Conservation (phyloP, 371 early-diverging fungal genomes). For the Mortierella polycephala region DNA sequence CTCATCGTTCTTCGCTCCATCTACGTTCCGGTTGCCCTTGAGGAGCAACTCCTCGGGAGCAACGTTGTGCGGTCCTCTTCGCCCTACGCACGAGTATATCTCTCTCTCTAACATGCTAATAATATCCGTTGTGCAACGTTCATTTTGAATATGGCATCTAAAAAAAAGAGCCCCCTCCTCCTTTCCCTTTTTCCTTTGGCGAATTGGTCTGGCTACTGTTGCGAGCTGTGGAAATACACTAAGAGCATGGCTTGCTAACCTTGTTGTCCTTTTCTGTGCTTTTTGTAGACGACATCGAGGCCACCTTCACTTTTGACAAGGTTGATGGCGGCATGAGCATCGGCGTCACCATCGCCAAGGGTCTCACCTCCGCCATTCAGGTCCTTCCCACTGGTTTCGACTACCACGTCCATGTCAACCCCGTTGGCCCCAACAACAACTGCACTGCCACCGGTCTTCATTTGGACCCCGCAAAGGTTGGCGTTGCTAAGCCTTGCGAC, state of each 20-base stretch:
- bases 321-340: constrained; percentile 39
- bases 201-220: too few species aligned
- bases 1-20: background rate
- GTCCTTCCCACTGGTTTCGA: constrained; percentile 34
- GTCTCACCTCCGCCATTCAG: constrained; percentile 23
- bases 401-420: constrained; percentile 61
- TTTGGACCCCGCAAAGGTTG: constrained; percentile 57
- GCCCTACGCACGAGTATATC: too few species aligned
- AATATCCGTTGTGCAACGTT: constrained; percentile 11
- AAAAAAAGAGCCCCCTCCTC: too few species aligned
- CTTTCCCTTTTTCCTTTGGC: background rate
- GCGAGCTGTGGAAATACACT: too few species aligned
- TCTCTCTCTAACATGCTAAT: background rate
- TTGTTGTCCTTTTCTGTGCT: background rate
- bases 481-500: constrained; percentile 43
- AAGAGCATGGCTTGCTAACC: background rate
- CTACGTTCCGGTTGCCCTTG: too few species aligned
- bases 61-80: too few species aligned
- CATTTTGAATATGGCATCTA: background rate
- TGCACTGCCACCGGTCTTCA: constrained; percentile 63
- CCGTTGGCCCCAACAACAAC: constrained; percentile 57
- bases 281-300: constrained; percentile 22
- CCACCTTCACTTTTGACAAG: constrained; percentile 37
- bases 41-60: too few species aligned
- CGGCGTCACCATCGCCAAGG: constrained; percentile 27